Evolutionary conservation across 345 rosid genomes (phyloP), one percentile per base, ranked within the genome.

Genomic region (Eutrema heterophyllum): DNA sequence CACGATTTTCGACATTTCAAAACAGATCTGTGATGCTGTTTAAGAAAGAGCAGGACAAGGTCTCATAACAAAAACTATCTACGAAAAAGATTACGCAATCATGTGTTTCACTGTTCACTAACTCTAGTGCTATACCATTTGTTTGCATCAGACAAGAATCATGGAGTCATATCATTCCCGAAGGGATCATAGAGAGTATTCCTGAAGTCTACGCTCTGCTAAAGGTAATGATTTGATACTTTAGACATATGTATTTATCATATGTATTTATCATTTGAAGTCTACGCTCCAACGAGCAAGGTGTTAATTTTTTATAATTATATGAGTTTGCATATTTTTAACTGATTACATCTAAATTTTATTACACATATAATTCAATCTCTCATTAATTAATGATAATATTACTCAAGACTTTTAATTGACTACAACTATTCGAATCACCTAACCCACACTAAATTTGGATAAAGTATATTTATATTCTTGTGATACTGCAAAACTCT

Each of bases 141-240:
- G 30, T 78, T 75, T 73, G 67, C 61, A 70, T 38, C 84, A 95
- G 99, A 86, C 78, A 95, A 92, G 82, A 80, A 89, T 80, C 97
- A 95, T 65, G 97, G 99, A 52, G 99, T 95, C 80, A 86, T 95
- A 73, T 95, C 69, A 80, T 95, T 60, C 99, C 99, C 12, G 99
- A 95, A 88, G 99, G 99, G 62, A 92, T 92, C 44, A 90, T 95
- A 66, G 97, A 87, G 84, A 92, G 89, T 84, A 95, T 95, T 74
- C 99, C 99, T 55, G 97, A 95, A 83, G 94, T 92, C 55, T 92
- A 90, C 65, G 94, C 99, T 53, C 80, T 95, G 36, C 76, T 95
- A 80, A 95, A 89, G 97, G 99, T 96, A 83, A 57, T 18, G 45
- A 44, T 32, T 39, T 50, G 55, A 24, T 67, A 56, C 35, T 56